Evolutionary conservation across 495 filamentous ascomycete species (phyloP), one percentile per base, ranked within the genome.

Genomic region (Talaromyces liani): DNA sequence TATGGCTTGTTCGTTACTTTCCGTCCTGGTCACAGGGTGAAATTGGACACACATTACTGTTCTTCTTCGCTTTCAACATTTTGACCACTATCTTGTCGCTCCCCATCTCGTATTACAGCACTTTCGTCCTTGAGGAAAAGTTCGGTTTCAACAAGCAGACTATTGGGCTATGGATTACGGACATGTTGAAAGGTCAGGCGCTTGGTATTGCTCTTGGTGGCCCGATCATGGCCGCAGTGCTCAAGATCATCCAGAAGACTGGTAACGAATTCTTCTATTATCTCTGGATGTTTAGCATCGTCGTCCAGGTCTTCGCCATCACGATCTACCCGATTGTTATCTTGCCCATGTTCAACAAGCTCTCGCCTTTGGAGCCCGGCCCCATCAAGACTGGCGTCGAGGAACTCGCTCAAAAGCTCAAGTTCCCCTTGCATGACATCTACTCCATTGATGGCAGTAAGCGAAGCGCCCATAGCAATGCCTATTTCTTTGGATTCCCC

Each of bases 111-210:
- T 89, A 96, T 71, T 98, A 97, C 81, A 87, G 91, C 79, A 92
- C 88, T 1, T 98, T 98, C 71, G 90, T 97, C 47, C 82, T 98
- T 51, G 94, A 98, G 72, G 92, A 98, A 81, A 90, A 92, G 70
- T 98, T 93, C 73, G 95, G 94, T 25, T 98, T 98, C 84, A 98
- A 98, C 76, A 98, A 98, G 81, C 91, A 95, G 79, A 98, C 94
- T 0, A 74, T 90, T 45, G 87, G 87, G 75, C 81, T 97, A 4
- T 98, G 92, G 82, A 76, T 98, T 53, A 90, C 87, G 66, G 94
- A 98, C 71, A 87, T 95, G 81, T 77, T 97, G 76, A 98, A 98
- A 83, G 85, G 87, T 34, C 93, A 96, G 75, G 80, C 89, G 65
- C 84, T 98, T 51, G 84, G 87, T 61, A 79, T 93, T 66, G 86